phyloP scores from a whole-genome alignment of 2,329 filamentous ascomycete genomes.

The Botrytis fabae region DNA sequence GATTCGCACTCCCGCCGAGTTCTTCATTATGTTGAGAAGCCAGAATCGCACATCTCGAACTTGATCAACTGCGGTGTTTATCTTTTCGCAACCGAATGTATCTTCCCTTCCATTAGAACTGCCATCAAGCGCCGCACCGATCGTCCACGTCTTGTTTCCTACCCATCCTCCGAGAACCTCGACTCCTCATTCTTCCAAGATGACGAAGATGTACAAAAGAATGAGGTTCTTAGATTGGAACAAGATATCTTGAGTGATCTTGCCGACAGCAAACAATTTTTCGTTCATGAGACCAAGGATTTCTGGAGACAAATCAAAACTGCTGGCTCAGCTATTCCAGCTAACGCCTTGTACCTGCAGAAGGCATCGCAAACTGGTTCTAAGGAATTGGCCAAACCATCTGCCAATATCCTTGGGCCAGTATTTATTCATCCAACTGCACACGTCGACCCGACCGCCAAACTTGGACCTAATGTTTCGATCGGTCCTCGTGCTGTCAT shows the following conservation, averaged over 20 bases:
- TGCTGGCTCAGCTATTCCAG: slow-evolving; percentile 92
- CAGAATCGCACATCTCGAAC: slow-evolving; percentile 95
- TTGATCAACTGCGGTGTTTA: slow-evolving; percentile 99
- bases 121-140: slow-evolving; percentile 95
- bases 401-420: slow-evolving; percentile 83
- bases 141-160: slow-evolving; percentile 87
- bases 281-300: slow-evolving; percentile 96
- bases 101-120: slow-evolving; percentile 91
- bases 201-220: slow-evolving; percentile 72
- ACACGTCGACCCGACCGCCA: slow-evolving; percentile 87
- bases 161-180: slow-evolving; percentile 92
- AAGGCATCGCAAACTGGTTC: slow-evolving; percentile 85
- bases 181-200: slow-evolving; percentile 67
- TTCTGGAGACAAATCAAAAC: slow-evolving; percentile 99
- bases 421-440: slow-evolving; percentile 95
- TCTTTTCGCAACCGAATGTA: slow-evolving; percentile 91
- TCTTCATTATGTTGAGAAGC: slow-evolving; percentile 98
- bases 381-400: slow-evolving; percentile 78
- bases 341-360: slow-evolving; percentile 94
- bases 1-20: slow-evolving; percentile 93
- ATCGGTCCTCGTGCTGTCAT: slow-evolving; percentile 86
- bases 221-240: slow-evolving; percentile 88
- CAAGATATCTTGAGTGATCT: slow-evolving; percentile 96
- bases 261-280: slow-evolving; percentile 96
- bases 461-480: slow-evolving; percentile 94